Conservation (phyloP, 352 stramenopile genomes). For the Phytophthora pluvialis region DNA sequence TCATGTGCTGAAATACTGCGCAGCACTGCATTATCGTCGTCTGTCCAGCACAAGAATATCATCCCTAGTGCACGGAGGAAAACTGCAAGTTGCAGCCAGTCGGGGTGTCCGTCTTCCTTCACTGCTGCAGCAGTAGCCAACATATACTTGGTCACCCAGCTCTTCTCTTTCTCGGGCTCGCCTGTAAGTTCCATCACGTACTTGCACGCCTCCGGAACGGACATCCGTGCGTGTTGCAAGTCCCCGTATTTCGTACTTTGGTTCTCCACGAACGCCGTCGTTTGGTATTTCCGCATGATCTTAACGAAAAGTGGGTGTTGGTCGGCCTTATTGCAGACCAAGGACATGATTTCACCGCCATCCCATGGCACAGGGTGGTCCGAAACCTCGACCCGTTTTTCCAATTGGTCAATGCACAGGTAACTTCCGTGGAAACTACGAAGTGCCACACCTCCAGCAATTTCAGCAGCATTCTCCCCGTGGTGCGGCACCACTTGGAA, state of each 20-base stretch:
- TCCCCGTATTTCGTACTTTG: conserved; percentile 54
- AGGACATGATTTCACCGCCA: conserved; percentile 68
- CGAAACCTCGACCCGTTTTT: conserved; percentile 33
- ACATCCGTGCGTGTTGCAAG: conserved; percentile 63
- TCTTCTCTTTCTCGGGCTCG: conserved; percentile 47
- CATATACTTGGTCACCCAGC: conserved; percentile 81
- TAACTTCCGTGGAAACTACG: conserved; percentile 84
- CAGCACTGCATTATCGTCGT: conserved; percentile 68
- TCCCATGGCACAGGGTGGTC: conserved; percentile 73
- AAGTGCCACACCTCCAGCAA: conserved; percentile 61
- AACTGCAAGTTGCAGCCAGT: conserved; percentile 81
- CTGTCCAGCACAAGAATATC: conserved; percentile 79
- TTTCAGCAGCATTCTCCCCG: conserved; percentile 15
- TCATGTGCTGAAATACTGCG: conserved; percentile 75
- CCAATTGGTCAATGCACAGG: conserved; percentile 63
- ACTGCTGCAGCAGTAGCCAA: conserved; percentile 62
- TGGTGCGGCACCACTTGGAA: conserved; percentile 81
- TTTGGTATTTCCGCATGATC: conserved; percentile 84
- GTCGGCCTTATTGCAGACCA: conserved; percentile 76
- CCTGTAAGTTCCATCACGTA: conserved; percentile 68
- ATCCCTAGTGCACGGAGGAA: conserved; percentile 80
- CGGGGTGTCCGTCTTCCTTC: conserved; percentile 72
- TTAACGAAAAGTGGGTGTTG: conserved; percentile 60
- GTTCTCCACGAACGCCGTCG: conserved; percentile 48
- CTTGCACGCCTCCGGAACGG: conserved; percentile 65